A percentile compares a stretch with the other conserved stretches of the same genome.
These are phyloP conservation scores for Cyberlindnera euphorbiae DNA, from an alignment of 805 yeast species.

Conservation along the genomic window DNA sequence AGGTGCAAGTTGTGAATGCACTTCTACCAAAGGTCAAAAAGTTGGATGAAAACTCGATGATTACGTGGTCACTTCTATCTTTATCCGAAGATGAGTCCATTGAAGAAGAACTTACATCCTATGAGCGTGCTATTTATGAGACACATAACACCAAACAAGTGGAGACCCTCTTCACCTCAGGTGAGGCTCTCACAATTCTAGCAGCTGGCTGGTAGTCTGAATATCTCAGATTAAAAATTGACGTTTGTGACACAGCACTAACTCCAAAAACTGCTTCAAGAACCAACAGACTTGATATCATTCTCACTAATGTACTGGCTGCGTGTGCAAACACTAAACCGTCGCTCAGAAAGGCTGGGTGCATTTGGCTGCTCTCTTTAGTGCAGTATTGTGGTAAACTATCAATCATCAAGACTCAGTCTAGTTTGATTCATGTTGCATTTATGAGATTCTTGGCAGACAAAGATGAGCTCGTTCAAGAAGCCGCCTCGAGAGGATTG, in stretches of 20 bases:
- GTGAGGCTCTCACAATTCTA: conserved; percentile 74
- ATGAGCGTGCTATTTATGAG: conserved; percentile 42
- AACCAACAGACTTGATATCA: conserved; percentile 13
- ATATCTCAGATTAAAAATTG: conserved; percentile 46
- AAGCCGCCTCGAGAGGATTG: conserved; percentile 85
- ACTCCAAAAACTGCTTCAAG: conserved; percentile 6
- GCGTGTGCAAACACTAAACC: conserved; percentile 68
- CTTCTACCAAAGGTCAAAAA: conserved; percentile 42
- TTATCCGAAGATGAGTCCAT: conserved; percentile 30
- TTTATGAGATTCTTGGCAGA: conserved; percentile 79
- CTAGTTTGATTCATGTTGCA: conserved; percentile 62
- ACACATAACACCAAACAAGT: conserved; percentile 63
- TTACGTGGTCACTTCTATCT: conserved; percentile 52
- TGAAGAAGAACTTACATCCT: conserved; percentile 25
- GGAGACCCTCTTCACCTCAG: conserved; percentile 73
- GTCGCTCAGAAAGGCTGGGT: conserved; percentile 63
- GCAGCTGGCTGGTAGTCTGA: conserved; percentile 75
- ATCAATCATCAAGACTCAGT: conserved; percentile 32
- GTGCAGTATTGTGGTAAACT: conserved; percentile 66
- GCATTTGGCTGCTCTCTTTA: conserved; percentile 81
- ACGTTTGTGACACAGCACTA: conserved; percentile 39
- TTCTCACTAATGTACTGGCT: conserved; percentile 47
- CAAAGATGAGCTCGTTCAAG: conserved; percentile 84
- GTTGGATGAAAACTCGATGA: conserved; percentile 53
- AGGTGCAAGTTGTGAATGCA: conserved; percentile 24